Base-by-base conservation (phyloP, 495 filamentous ascomycete genomes). In the Choiromyces venosus region DNA sequence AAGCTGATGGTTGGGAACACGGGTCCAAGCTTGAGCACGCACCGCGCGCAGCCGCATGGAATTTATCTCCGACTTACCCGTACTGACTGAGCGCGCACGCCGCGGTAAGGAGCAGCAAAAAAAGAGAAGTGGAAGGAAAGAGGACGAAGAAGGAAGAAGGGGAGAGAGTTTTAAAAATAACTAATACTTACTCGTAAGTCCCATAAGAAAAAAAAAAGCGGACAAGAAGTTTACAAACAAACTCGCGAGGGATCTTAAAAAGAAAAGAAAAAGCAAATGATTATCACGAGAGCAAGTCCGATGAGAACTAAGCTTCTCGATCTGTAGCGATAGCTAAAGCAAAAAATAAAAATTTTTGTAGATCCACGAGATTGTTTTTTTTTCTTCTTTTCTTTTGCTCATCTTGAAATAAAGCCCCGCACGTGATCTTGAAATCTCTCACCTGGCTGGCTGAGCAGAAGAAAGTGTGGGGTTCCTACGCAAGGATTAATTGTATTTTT, bases 151-250 rank as follows among this genome's bases (percentile, higher is more conserved):
- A n/a, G n/a, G n/a, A n/a, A n/a, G n/a, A n/a, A n/a, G n/a, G 44
- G 44, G 44, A 52, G 21, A n/a, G 21, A n/a, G 21, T 10, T 61
- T 61, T 61, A 61, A 14, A n/a, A 29, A 61, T 61, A 61, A 61
- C 52, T 61, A 61, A 61, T 61, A 61, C 8, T 61, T 61, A 61
- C 52, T 61, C 52, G 52, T 61, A 61, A 61, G 52, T n/a, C 5
- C 10, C 52, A 4, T 61, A 2, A 29, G 52, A 29, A 14, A 52
- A 52, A 52, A 21, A 29, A 25, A 44, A 61, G 52, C 25, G 52
- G 25, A 61, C 25, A 61, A 29, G 52, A 61, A 25, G 52, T 16
- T 14, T 25, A 61, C n/a, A 14, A 61, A 61, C 52, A 61, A n/a
- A 5, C n/a, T 61, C 52, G 29, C 25, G 2, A n/a, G n/a, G n/a